Evolutionary conservation across 805 yeast genomes (phyloP), one percentile per base, ranked within the genome.

Genomic region (Komagataella mondaviorum): DNA sequence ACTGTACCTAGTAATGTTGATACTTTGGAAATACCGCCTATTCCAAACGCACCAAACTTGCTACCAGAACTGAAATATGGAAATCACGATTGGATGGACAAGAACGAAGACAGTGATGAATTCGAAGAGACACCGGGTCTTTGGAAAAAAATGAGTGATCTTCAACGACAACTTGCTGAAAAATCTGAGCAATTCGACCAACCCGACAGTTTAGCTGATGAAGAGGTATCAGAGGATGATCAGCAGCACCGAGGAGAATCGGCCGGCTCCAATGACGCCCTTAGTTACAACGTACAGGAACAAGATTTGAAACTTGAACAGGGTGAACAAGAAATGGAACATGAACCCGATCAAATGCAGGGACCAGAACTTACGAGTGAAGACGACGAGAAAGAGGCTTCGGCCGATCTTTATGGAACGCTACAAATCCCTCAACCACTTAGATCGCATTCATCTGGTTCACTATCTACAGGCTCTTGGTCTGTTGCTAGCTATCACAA

Each of bases 401-500:
- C 39, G 14, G 8, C 4, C 39, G 39, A 30, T 10, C 39, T 30
- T 3, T 14, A 6, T 10, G 39, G 14, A 8, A 12, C 39, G 14
- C 2, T 30, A 23, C 36, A 12, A 7, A 24, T 22, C 7, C n/a
- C 36, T 39, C 45, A 22, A 44, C 51, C 17, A 22, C 50, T 10
- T 18, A 52, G 43, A 48, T 53, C 51, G 1, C 56, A 49, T 17
- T 59, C 57, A 20, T 61, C 62, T 1, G 67, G 67, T 0, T 63
- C 67, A 0, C 48, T 63, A 16, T 63, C 67, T 3, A 63, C 67
- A 0, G 67, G 67, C 6, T 61, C 62, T 14, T 57, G 56, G 49
- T 63, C 67, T 2, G 55, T 63, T 12, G 58, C 53, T 43, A 57
- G 64, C 51, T 63, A 51, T 8, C 17, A 47, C 6, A 51, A 48